Evolutionary conservation across 176 grass and related monocot genomes (phyloP), one percentile per base, ranked within the genome.

Genomic region (Ensete ventricosum): DNA sequence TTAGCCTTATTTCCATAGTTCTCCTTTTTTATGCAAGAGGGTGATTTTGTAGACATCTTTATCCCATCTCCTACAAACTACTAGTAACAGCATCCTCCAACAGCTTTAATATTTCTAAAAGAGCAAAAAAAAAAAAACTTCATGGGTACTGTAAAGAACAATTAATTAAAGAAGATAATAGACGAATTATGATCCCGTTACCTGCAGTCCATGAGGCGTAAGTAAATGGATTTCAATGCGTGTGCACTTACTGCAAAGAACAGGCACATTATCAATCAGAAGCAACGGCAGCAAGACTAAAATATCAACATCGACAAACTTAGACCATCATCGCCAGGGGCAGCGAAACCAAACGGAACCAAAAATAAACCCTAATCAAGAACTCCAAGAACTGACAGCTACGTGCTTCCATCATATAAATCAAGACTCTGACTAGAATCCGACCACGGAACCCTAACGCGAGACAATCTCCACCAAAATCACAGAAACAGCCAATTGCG

Each of bases 211-310:
- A 80, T 93, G 90, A 53, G 94, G 84, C 52, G 94, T 91, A 83
- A 98, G 88, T 84, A 98, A 85, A 85, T 93, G 94, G 73, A 98
- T 93, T 88, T 98, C 94, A 3, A 98, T 89, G 66, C 94, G 88
- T 55, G 86, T 98, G 68, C 90, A 98, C 91, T 94, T 99, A 70
- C 95, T 99, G 88, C 48, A 88, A 89, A 48, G 65, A 8, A 73
- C 62, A 68, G 1, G 12, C 7, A 57, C 1, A 14, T 13, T 9
- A 43, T 43, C 26, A 23, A 22, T 23, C 10, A 23, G 4, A 12
- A 64, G n/a, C 22, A 67, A 27, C 64, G 34, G 26, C 13, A 16
- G 26, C 3, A 34, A 34, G 63, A 11, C 34, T 43, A 6, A 43
- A 43, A 43, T 43, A 43, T 6, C 34, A 43, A 43, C 34, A 43